These are phyloP conservation scores for Verticillium nubilum DNA, from an alignment of 2,329 filamentous ascomycete genomes.

Conservation along the genomic window DNA sequence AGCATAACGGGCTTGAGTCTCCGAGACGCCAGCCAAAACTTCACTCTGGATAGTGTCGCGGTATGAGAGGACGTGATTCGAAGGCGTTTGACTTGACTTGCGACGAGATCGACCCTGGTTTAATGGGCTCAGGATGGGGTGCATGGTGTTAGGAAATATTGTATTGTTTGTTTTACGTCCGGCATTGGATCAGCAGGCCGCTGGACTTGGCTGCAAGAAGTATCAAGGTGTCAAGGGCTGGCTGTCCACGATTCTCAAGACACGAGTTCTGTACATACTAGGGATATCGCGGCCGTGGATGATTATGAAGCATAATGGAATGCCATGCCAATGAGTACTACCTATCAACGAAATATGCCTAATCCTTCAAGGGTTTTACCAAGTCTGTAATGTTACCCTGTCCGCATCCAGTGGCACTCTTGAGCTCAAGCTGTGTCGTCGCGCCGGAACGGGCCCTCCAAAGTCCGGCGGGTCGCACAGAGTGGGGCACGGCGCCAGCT, in stretches of 20 bases:
- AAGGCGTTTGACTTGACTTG: background rate
- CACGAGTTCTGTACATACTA: background rate
- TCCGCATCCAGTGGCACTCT: no score
- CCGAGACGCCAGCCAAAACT: constrained; percentile 33
- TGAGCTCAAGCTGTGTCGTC: background rate
- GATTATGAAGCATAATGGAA: background rate
- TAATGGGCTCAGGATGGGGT: background rate
- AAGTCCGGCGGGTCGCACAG: background rate
- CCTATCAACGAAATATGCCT: no score
- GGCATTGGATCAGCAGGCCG: background rate
- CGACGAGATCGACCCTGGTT: no score
- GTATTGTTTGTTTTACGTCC: background rate
- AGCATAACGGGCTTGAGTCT: constrained; percentile 45
- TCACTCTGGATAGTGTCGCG: constrained; percentile 35
- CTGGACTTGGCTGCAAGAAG: background rate
- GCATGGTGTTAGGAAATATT: background rate
- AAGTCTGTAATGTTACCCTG: no score
- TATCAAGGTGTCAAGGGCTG: background rate
- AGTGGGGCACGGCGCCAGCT: background rate
- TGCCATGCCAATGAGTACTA: background rate
- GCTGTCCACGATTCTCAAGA: background rate
- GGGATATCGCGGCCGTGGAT: background rate
- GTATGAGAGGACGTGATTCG: constrained; percentile 10
- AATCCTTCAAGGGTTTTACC: no score
- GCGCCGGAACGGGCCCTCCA: background rate